Conservation (phyloP, 2,329 filamentous ascomycete species). For the Hypoxylon sp. region DNA sequence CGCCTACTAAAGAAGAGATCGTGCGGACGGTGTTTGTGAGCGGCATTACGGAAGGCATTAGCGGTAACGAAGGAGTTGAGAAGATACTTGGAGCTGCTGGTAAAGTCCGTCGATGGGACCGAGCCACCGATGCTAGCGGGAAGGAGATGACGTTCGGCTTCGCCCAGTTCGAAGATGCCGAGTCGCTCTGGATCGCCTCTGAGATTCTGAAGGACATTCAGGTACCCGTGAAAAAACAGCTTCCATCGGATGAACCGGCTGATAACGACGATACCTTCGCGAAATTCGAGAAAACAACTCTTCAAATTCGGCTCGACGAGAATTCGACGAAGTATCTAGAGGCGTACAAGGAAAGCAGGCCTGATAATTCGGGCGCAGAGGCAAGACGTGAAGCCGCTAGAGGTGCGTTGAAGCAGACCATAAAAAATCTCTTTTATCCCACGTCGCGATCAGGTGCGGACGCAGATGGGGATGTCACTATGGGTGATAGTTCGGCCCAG, state of each 20-base stretch:
- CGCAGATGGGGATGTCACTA: slow-evolving; percentile 75
- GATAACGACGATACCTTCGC: slow-evolving; percentile 64
- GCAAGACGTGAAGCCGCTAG: slow-evolving; percentile 79
- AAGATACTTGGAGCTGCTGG: slow-evolving; percentile 83
- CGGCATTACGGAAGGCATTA: slow-evolving; percentile 83
- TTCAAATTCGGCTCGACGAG: slow-evolving; percentile 84
- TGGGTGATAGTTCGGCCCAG: slow-evolving; percentile 72
- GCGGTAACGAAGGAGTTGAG: slow-evolving; percentile 84
- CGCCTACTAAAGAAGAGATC: slow-evolving; percentile 91
- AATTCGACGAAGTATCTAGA: slow-evolving; percentile 88
- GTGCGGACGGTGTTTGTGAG: slow-evolving; percentile 91
- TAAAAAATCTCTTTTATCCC: slow-evolving; percentile 82
- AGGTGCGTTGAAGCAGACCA: slow-evolving; percentile 74
- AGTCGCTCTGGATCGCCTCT: slow-evolving; percentile 87
- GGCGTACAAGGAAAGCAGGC: slow-evolving; percentile 78
- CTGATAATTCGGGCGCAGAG: slow-evolving; percentile 74
- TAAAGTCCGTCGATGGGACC: slow-evolving; percentile 86
- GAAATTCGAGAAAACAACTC: slow-evolving; percentile 76
- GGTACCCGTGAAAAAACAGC: slow-evolving; percentile 84
- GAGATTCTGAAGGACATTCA: slow-evolving; percentile 87
- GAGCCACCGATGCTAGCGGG: slow-evolving; percentile 74
- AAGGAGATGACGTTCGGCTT: slow-evolving; percentile 93
- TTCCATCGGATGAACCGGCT: slow-evolving; percentile 61
- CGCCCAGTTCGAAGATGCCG: slow-evolving; percentile 92
- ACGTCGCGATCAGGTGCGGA: slow-evolving; percentile 67